A percentile compares a stretch with the other conserved stretches of the same genome.
Evolutionary conservation across 805 yeast genomes (phyloP).

Genomic region (Schizosaccharomyces cryophilus): DNA sequence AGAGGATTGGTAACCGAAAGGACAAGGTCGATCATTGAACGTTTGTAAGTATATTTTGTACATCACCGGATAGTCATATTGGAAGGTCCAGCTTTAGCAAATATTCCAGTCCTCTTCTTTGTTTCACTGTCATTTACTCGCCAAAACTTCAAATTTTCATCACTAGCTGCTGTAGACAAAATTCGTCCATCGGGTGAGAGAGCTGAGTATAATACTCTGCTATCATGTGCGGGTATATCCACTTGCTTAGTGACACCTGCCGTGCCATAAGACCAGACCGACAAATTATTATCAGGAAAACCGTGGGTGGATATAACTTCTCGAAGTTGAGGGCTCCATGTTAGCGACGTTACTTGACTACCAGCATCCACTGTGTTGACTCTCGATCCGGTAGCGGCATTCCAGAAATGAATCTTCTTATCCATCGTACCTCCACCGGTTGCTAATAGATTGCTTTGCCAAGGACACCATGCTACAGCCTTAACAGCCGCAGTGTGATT

Average conservation of each 20-base stretch:
- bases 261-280: conserved; percentile 42
- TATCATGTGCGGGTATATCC: conserved; percentile 76
- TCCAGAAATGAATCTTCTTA: conserved; percentile 81
- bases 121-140: conserved; percentile 45
- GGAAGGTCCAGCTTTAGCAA: conserved; percentile 17
- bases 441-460: conserved; percentile 58
- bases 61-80: conserved; percentile 24
- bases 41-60: background rate
- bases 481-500: conserved; percentile 86
- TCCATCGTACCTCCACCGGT: conserved; percentile 94
- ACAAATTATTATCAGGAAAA: conserved; percentile 61
- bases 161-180: conserved; percentile 85
- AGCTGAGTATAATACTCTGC: conserved; percentile 60
- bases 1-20: too few relatives aligned
- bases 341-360: conserved; percentile 77
- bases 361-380: conserved; percentile 74
- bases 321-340: conserved; percentile 42
- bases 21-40: too few relatives aligned
- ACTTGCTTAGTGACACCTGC: conserved; percentile 74
- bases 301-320: conserved; percentile 92
- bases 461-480: conserved; percentile 88
- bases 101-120: conserved; percentile 12
- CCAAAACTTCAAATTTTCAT: conserved; percentile 90
- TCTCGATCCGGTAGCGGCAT: conserved; percentile 69
- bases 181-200: conserved; percentile 78